phyloP scores from a whole-genome alignment of 148 eudicot genomes.

The Diospyros kaki region DNA sequence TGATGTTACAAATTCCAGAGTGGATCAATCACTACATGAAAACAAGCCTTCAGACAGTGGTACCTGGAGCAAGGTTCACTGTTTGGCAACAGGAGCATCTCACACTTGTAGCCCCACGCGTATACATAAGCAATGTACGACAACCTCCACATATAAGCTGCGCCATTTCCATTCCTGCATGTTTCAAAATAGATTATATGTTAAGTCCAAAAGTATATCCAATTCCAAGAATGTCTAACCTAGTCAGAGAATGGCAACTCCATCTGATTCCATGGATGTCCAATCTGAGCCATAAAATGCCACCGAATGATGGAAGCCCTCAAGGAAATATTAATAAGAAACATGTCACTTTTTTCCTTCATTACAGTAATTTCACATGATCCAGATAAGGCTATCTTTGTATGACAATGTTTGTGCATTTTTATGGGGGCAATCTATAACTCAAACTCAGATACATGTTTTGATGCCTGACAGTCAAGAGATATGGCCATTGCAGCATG shows the following conservation, averaged over 20 bases:
- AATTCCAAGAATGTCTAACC: not conserved
- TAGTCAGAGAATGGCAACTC: not conserved
- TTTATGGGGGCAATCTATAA: no score
- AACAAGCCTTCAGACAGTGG: not conserved
- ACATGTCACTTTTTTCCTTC: not conserved
- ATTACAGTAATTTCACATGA: not conserved
- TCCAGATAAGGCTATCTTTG: not conserved
- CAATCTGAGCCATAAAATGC: not conserved
- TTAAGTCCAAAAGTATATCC: constrained; percentile 9
- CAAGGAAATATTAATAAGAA: not conserved
- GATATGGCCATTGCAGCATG: no score
- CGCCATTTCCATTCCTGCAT: constrained; percentile 57
- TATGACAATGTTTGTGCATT: not conserved
- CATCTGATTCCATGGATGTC: not conserved
- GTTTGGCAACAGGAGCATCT: constrained; percentile 82
- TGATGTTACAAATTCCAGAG: no score
- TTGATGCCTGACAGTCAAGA: no score
- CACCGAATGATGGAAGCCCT: not conserved
- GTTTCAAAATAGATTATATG: not conserved
- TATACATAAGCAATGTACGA: constrained; percentile 65
- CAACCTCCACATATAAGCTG: constrained; percentile 76
- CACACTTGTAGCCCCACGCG: constrained; percentile 79
- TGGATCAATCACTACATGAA: not conserved
- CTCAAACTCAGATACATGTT: no score
- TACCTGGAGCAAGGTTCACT: constrained; percentile 45